These are phyloP conservation scores for Entophlyctis luteolus DNA, from an alignment of 192 early-diverging fungal genomes.

Conservation along the genomic window DNA sequence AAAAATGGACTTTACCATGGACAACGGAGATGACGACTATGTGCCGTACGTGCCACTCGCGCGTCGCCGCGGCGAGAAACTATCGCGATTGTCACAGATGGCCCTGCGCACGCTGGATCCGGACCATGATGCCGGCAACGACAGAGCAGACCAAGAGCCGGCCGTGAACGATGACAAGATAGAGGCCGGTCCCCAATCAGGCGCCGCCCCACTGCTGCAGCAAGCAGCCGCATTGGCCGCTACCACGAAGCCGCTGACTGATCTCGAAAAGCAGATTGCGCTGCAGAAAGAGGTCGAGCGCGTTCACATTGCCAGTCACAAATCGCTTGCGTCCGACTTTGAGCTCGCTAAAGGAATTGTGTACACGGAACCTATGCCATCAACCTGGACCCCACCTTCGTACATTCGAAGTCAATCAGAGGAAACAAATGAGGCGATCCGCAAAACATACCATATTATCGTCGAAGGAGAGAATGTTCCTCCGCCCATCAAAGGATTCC, in stretches of 20 bases:
- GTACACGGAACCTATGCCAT: constrained; percentile 83
- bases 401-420: constrained; percentile 61
- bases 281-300: constrained; percentile 78
- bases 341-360: constrained; percentile 83
- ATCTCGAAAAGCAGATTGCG: constrained; percentile 75
- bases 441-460: constrained; percentile 85
- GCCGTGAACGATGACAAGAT: too few species aligned
- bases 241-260: constrained; percentile 58
- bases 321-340: constrained; percentile 75
- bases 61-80: background rate
- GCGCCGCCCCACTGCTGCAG: constrained; percentile 72
- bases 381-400: constrained; percentile 73
- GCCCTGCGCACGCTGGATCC: too few species aligned
- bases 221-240: constrained; percentile 76
- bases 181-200: constrained; percentile 57
- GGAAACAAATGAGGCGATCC: constrained; percentile 49
- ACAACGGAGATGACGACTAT: background rate
- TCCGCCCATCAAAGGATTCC: constrained; percentile 68
- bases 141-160: too few species aligned
- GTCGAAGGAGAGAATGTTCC: constrained; percentile 82
- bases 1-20: too few species aligned
- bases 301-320: constrained; percentile 68
- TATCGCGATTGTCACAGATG: too few species aligned
- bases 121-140: too few species aligned
- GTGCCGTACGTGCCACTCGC: background rate